Conservation (phyloP, 2,329 filamentous ascomycete species). For the Exophiala sp. region DNA sequence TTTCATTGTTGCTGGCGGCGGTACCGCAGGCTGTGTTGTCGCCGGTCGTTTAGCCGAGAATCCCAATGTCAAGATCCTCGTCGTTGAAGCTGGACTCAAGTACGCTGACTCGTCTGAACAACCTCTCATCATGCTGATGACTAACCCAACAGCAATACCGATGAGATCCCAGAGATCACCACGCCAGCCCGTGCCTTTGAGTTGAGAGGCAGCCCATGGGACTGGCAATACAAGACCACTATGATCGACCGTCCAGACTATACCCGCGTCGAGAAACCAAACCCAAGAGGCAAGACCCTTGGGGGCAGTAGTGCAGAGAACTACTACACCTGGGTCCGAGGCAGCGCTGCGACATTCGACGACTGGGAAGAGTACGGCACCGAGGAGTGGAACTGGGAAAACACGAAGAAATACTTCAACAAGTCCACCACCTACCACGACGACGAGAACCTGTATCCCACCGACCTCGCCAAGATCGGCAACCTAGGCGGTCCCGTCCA, state of each 20-base stretch:
- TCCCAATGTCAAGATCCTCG: slow-evolving; percentile 42
- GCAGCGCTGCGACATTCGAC: slow-evolving; percentile 56
- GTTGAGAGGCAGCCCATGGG: slow-evolving; percentile 54
- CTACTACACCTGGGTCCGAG: slow-evolving; percentile 63
- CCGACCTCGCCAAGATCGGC: slow-evolving; percentile 52
- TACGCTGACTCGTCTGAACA: neutral
- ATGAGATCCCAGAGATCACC: slow-evolving; percentile 50
- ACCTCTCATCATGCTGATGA: neutral
- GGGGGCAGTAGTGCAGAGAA: slow-evolving; percentile 59
- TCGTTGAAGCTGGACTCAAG: slow-evolving; percentile 36
- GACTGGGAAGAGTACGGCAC: slow-evolving; percentile 47
- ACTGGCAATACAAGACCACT: slow-evolving; percentile 56
- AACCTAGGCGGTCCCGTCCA: slow-evolving; percentile 48
- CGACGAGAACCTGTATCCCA: slow-evolving; percentile 45
- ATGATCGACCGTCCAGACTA: slow-evolving; percentile 59
- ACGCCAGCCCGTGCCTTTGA: slow-evolving; percentile 54
- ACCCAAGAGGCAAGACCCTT: slow-evolving; percentile 58
- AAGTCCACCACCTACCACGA: slow-evolving; percentile 60
- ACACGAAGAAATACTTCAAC: slow-evolving; percentile 49
- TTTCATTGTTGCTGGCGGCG: slow-evolving; percentile 34
- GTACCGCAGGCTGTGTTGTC: slow-evolving; percentile 49
- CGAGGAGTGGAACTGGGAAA: slow-evolving; percentile 56
- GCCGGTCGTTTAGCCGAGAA: slow-evolving; percentile 53
- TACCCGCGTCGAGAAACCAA: slow-evolving; percentile 60
- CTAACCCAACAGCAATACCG: slow-evolving; percentile 40